A percentile compares a stretch with the other conserved stretches of the same genome.
These are phyloP conservation scores for Pyrenula aspistea DNA, from an alignment of 495 filamentous ascomycete genomes.

Conservation along the genomic window DNA sequence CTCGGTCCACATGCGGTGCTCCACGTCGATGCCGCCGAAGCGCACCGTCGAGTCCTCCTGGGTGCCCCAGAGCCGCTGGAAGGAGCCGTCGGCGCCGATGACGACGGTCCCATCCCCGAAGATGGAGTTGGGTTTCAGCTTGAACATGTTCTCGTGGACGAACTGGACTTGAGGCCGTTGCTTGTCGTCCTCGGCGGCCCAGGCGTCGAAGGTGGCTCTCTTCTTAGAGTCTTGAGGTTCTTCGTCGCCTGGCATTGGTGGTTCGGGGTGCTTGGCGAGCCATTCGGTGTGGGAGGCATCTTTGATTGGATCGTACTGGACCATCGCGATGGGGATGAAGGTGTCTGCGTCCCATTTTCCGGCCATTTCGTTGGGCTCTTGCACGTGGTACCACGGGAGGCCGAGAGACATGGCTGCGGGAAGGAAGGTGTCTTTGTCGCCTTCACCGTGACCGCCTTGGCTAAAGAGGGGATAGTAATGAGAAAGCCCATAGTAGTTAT, in stretches of 20 bases:
- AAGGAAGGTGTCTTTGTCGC: constrained; percentile 46
- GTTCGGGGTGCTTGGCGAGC: constrained; percentile 75
- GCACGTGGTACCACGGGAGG: constrained; percentile 29
- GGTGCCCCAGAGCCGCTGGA: neutral
- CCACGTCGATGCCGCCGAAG: neutral
- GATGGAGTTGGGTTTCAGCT: neutral
- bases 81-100: neutral
- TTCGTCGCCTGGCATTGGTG: neutral
- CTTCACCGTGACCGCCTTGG: constrained; percentile 36
- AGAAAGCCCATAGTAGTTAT: constrained; percentile 38
- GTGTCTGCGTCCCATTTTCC: neutral
- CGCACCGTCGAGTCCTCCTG: neutral
- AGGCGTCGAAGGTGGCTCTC: neutral
- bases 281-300: constrained; percentile 84
- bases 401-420: constrained; percentile 29
- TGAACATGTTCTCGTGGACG: neutral
- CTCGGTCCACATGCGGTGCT: neutral
- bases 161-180: neutral
- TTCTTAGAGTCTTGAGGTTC: neutral
- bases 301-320: constrained; percentile 19
- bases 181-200: neutral
- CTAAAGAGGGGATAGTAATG: constrained; percentile 37
- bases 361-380: constrained; percentile 5
- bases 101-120: neutral
- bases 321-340: neutral